Conservation (phyloP, 805 yeast species). For the Schwanniomyces pseudopolymorphus region DNA sequence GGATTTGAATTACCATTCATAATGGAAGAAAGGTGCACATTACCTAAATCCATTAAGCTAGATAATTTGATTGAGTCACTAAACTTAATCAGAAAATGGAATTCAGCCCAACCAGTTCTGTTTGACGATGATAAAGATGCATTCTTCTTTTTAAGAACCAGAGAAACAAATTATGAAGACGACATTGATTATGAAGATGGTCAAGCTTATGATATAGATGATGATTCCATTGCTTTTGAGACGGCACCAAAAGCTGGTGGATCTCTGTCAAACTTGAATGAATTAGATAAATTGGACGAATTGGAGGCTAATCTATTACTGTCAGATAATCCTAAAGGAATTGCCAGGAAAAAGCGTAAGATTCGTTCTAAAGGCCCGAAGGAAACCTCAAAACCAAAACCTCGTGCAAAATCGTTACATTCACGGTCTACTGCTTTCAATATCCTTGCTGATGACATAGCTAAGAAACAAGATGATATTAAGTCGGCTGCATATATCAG, state of each 20-base stretch:
- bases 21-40: slow-evolving; percentile 37
- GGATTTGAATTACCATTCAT: slow-evolving; percentile 47
- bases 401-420: slow-evolving; percentile 4
- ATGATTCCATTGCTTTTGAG: slow-evolving; percentile 33
- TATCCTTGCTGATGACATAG: slow-evolving; percentile 22
- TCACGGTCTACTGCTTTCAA: slow-evolving; percentile 20
- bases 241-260: slow-evolving; percentile 15
- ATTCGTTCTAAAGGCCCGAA: slow-evolving; percentile 6
- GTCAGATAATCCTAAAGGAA: slow-evolving; percentile 21
- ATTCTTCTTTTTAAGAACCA: slow-evolving; percentile 25
- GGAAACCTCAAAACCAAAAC: slow-evolving; percentile 11
- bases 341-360: slow-evolving; percentile 21
- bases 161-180: slow-evolving; percentile 18
- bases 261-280: slow-evolving; percentile 11
- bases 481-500: slow-evolving; percentile 55
- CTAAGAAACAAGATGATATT: slow-evolving; percentile 10
- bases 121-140: slow-evolving; percentile 40
- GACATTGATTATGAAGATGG: slow-evolving; percentile 21
- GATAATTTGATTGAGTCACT: slow-evolving; percentile 32
- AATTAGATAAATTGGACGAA: slow-evolving; percentile 37
- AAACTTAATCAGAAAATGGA: slow-evolving; percentile 43
- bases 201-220: slow-evolving; percentile 23
- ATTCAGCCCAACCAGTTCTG: slow-evolving; percentile 27
- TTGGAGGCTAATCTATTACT: slow-evolving; percentile 29
- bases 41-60: slow-evolving; percentile 31